Evolutionary conservation across 176 grass and related monocot genomes (phyloP), one percentile per base, ranked within the genome.

Genomic region (Pharus latifolius): DNA sequence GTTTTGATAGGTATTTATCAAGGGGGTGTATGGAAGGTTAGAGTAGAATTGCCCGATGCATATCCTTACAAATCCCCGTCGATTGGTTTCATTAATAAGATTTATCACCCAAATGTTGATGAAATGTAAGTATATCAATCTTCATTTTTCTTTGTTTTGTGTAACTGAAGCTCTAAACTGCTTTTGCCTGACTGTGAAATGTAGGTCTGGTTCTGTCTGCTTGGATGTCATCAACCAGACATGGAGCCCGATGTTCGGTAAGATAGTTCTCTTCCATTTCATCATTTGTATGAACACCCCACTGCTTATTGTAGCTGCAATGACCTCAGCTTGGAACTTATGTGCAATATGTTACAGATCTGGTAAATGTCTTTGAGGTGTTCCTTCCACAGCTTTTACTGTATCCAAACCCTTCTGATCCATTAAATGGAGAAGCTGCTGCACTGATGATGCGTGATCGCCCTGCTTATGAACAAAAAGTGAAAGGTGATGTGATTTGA

Each of bases 151-250:
- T 66, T 49, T 40, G 12, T 19, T 71, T 58, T 51, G n/a, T 50
- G 38, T 5, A 59, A 22, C 29, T 23, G 42, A 48, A 68, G 37
- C 12, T 38, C 23, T 82, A 28, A 76, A 33, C 19, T 74, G 7
- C 29, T 84, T 56, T 42, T 41, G 17, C 56, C 23, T 35, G 28
- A 16, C 42, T 33, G 38, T 25, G 65, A 34, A 78, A 75, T 82
- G 71, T 69, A 98, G 94, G 87, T 98, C 94, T 79, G 94, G 94
- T 76, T 98, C 94, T 52, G 89, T 97, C 56, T 97, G 94, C 78
- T 90, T 97, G 86, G 94, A 97, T 90, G 89, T 97, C 75, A 98
- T 98, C 26, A 98, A 98, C 81, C 94, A 98, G 75, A 93, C 94
- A 43, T 98, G 94, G 94, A 98, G 94, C 75, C 94, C 94, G 44